These are phyloP conservation scores for Wickerhamomyces pijperi DNA, from an alignment of 805 yeast species.

Conservation along the genomic window DNA sequence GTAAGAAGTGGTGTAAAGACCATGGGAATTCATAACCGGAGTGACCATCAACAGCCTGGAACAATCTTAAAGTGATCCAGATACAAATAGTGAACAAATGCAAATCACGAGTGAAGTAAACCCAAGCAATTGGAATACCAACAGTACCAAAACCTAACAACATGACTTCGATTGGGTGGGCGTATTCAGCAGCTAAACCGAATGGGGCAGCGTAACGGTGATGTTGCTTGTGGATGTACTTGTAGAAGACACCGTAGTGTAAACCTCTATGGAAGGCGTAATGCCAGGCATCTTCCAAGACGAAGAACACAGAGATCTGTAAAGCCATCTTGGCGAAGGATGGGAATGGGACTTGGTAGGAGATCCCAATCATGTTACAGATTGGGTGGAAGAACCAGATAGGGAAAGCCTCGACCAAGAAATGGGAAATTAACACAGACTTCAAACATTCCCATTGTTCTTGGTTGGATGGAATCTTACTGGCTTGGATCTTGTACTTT, in stretches of 20 bases:
- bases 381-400: conserved; percentile 94
- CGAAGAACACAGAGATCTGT: conserved; percentile 71
- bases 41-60: conserved; percentile 95
- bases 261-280: conserved; percentile 86
- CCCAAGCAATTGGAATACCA: conserved; percentile 82
- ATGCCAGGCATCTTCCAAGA: conserved; percentile 90
- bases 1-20: conserved; percentile 82
- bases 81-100: conserved; percentile 77
- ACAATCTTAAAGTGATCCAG: conserved; percentile 79
- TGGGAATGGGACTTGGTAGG: conserved; percentile 78
- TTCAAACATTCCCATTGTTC: conserved; percentile 91
- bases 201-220: conserved; percentile 96
- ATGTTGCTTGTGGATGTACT: conserved; percentile 89
- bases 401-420: conserved; percentile 87
- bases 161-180: conserved; percentile 91
- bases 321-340: conserved; percentile 37
- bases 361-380: conserved; percentile 68
- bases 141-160: conserved; percentile 89
- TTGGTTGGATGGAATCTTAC: conserved; percentile 60
- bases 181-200: conserved; percentile 93
- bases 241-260: conserved; percentile 81
- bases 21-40: conserved; percentile 97
- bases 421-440: conserved; percentile 72
- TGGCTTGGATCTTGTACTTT: conserved; percentile 79
- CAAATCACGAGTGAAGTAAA: conserved; percentile 58